Base-by-base conservation (phyloP, 2,329 filamentous ascomycete species). In the Orbilia oligospora region DNA sequence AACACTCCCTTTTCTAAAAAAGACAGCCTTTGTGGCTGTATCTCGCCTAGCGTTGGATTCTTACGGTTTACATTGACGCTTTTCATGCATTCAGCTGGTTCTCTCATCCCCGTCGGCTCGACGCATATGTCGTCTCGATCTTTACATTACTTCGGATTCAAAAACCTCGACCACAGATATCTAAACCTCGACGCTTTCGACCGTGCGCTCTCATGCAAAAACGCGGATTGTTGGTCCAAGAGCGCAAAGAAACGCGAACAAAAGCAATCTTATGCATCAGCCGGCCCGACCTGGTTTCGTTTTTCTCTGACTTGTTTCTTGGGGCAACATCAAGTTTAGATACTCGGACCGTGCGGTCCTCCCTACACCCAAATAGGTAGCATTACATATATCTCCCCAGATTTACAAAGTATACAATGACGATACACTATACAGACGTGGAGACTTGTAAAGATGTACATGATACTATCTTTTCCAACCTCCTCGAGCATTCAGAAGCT, bases 201-300 rank as follows among this genome's bases (percentile, higher is more conserved):
- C 24, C 24, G n/a, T 24, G 18, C 51, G 8, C 5, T 36, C 6
- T 38, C 18, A 69, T 49, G 24, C 18, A 69, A 48, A 61, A 69
- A 27, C 51, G 49, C 66, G 16, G 18, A n/a, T 44, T 38, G 36
- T 27, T 18, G 24, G 33, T 24, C 10, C 12, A 22, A 30, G 16
- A 49, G 36, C 24, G 24, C 2, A 8, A n/a, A 33, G n/a, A 33
- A 73, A 73, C 61, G 61, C 61, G 51, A 55, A 61, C 46, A 73
- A 73, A 73, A 73, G 70, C 70, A 73, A 73, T 44, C 6, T 51
- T n/a, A 64, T 8, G 16, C 38, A 27, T 16, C 12, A 36, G 3
- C 41, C 41, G 16, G 33, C 8, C 18, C 12, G 5, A 22, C 44
- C 18, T 46, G n/a, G 44, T 41, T 36, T 58, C 16, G 33, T 38